These are phyloP conservation scores for Crepidotus variabilis DNA, from an alignment of 768 basidiomycete species.

Conservation along the genomic window DNA sequence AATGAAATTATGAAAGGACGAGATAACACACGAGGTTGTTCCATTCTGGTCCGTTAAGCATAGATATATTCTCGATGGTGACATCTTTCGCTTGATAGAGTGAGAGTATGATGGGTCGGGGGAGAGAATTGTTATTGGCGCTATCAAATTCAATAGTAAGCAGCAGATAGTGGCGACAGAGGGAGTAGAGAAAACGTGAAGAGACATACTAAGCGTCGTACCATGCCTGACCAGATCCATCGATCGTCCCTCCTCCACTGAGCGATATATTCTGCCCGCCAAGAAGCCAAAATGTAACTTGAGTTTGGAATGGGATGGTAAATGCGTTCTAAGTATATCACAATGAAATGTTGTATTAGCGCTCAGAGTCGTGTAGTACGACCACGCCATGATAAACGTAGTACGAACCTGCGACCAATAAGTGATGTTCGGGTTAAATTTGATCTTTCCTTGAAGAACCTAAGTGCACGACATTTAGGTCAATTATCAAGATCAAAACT, in stretches of 20 bases:
- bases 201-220: slow-evolving; percentile 44
- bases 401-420: slow-evolving; percentile 48
- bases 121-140: slow-evolving; percentile 39
- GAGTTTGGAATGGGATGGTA: slow-evolving; percentile 49
- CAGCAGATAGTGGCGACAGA: not conserved
- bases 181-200: not conserved
- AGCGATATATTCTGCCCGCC: slow-evolving; percentile 45
- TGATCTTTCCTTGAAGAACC: slow-evolving; percentile 48
- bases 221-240: slow-evolving; percentile 66
- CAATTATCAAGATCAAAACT: no score
- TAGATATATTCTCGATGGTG: slow-evolving; percentile 40
- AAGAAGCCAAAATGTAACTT: slow-evolving; percentile 52
- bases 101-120: slow-evolving; percentile 54
- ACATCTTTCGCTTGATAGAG: slow-evolving; percentile 49
- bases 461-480: no score
- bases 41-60: slow-evolving; percentile 52
- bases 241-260: slow-evolving; percentile 61
- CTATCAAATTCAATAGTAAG: slow-evolving; percentile 18
- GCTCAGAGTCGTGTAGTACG: not conserved
- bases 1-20: not conserved
- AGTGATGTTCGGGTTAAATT: slow-evolving; percentile 44
- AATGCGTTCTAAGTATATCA: slow-evolving; percentile 41
- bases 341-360: no score
- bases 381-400: not conserved
- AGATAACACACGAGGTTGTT: slow-evolving; percentile 38